These are phyloP conservation scores for Wolfiporia cocos DNA, from an alignment of 1,284 basidiomycete species.

Conservation along the genomic window DNA sequence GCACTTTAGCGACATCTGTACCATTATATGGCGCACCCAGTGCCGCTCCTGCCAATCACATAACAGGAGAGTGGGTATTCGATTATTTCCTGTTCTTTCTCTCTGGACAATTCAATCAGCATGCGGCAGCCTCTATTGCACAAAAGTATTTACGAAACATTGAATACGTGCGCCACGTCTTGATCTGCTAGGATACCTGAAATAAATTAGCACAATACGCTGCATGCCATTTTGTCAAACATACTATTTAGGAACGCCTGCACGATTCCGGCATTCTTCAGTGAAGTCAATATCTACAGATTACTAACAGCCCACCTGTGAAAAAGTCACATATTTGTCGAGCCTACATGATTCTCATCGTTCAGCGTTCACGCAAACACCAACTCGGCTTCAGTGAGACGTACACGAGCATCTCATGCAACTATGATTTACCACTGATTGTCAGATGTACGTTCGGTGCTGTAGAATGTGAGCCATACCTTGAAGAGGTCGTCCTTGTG, in stretches of 20 bases:
- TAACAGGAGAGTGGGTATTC: constrained; percentile 57
- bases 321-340: constrained; percentile 61
- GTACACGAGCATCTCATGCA: constrained; percentile 41
- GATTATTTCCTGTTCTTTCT: constrained; percentile 54
- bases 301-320: no score
- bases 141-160: constrained; percentile 44
- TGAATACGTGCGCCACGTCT: constrained; percentile 44
- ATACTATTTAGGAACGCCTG: constrained; percentile 50
- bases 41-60: constrained; percentile 68
- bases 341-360: constrained; percentile 31
- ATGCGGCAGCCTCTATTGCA: not conserved
- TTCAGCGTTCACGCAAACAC: not conserved
- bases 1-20: not conserved
- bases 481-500: constrained; percentile 37
- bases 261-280: not conserved
- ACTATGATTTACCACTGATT: no score
- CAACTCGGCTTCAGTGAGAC: constrained; percentile 14
- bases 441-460: no score
- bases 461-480: constrained; percentile 29
- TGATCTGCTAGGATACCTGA: constrained; percentile 40
- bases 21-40: constrained; percentile 40
- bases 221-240: constrained; percentile 9
- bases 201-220: constrained; percentile 3
- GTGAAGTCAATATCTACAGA: not conserved
- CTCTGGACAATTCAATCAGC: constrained; percentile 28